Evolutionary conservation across 306 rosid genomes (phyloP), one percentile per base, ranked within the genome.

Genomic region (Sesbania bispinosa): DNA sequence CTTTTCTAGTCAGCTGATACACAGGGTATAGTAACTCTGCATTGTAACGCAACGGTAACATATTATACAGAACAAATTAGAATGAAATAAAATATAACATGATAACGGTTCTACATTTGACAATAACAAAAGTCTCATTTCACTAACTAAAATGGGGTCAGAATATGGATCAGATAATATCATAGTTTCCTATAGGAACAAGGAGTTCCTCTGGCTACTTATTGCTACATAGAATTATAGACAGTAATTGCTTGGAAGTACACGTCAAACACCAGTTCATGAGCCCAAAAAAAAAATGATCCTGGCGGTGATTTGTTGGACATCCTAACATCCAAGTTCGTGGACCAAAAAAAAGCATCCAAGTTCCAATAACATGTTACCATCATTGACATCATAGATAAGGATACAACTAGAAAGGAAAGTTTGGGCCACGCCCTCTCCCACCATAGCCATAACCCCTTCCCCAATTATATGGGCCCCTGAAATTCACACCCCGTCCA

Each of bases 381-480:
- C 70, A 63, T 24, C 52, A 78, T 66, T 62, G 20, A 74, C 1
- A 1, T 35, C 47, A 39, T 14, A 64, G 70, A 46, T 46, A 23
- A 27, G 61, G 36, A 41, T 33, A 45, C 52, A 62, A 63, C 78
- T 78, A 83, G 72, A 77, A 83, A 47, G 73, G 85, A 59, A 70
- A 68, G 45, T 77, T 62, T 23, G 80, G 73, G 21, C 87, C 85
- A 15, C 71, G 77, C 52, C 88, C 86, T 67, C 86, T 79, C 67
- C 88, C 82, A 41, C 77, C 71, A 51, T 80, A 62, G 67, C 79
- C 75, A 55, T 79, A 77, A 33, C 90, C 96, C 72, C 90, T 79
- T 74, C 88, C 85, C 76, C 76, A 74, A 48, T 74, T 73, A 80
- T 79, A 29, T 36, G 86, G 32, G 70, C 72, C 83, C 72, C 65